phyloP scores from a whole-genome alignment of 139 green algal species.

The Chlorella sp. region DNA sequence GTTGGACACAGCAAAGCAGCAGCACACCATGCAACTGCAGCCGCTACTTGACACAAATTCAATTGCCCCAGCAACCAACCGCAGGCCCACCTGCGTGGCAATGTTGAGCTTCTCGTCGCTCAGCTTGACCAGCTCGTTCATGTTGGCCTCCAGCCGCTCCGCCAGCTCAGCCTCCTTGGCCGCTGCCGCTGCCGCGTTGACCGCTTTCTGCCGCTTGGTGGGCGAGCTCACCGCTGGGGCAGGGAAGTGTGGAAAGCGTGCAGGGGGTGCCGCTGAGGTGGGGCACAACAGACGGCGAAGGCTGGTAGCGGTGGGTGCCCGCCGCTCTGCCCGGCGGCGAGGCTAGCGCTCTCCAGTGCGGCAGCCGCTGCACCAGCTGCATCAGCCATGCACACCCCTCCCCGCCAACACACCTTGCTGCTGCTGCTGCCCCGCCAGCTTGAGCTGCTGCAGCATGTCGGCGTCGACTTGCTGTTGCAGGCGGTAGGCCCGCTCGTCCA shows the following conservation, averaged over 20 bases:
- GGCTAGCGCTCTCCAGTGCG: neutral
- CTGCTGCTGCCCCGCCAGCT: conserved; percentile 12
- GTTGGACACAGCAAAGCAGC: too few species aligned
- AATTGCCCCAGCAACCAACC: neutral
- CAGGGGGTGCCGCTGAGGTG: neutral
- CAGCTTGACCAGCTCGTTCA: conserved; percentile 57
- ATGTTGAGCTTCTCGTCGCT: conserved; percentile 60
- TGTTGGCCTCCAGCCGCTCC: conserved; percentile 43
- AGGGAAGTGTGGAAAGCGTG: too few species aligned
- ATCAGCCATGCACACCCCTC: too few species aligned
- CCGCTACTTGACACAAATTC: too few species aligned
- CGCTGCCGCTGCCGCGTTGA: neutral
- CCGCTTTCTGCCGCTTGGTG: conserved; percentile 34
- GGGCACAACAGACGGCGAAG: too few species aligned
- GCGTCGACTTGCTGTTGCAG: conserved; percentile 64
- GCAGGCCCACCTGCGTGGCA: conserved; percentile 18
- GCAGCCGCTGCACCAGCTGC: too few species aligned
- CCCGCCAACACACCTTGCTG: neutral
- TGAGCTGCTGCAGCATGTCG: conserved; percentile 49
- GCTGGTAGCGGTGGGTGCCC: neutral
- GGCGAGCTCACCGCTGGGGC: neutral
- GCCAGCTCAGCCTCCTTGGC: neutral
- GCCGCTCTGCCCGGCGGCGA: neutral
- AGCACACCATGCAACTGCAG: too few species aligned
- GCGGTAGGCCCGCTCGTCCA: conserved; percentile 59